A percentile compares a stretch with the other conserved stretches of the same genome.
Conservation (phyloP, 345 rosid genomes). For the Aethionema arabicum region DNA sequence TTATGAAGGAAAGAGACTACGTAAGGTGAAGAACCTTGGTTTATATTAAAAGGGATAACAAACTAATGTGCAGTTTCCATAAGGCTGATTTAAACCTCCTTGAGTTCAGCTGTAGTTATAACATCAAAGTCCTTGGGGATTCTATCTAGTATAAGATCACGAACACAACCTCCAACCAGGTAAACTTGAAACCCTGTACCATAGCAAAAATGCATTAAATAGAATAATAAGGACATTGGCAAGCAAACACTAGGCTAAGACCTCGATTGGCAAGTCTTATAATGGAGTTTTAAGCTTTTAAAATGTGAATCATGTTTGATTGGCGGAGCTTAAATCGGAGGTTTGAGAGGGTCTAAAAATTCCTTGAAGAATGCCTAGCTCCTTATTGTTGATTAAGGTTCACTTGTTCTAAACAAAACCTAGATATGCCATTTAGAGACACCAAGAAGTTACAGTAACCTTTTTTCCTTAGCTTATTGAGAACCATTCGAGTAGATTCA, state of each 20-base stretch:
- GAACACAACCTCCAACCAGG: slow-evolving; percentile 74
- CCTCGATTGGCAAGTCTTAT: no score
- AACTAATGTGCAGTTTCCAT: slow-evolving; percentile 10
- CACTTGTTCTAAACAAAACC: neutral
- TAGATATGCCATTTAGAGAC: slow-evolving; percentile 1
- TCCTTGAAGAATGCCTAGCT: neutral
- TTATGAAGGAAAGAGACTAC: neutral
- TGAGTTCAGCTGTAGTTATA: slow-evolving; percentile 63
- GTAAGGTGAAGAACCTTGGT: neutral
- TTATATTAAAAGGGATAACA: neutral
- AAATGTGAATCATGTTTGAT: no score
- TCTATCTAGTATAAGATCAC: slow-evolving; percentile 68
- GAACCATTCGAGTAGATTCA: slow-evolving; percentile 55
- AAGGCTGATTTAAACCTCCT: slow-evolving; percentile 42
- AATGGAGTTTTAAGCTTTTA: no score
- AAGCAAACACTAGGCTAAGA: no score
- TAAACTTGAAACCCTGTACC: slow-evolving; percentile 62
- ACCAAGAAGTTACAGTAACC: slow-evolving; percentile 28
- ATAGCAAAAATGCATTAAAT: neutral
- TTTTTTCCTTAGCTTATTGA: slow-evolving; percentile 50
- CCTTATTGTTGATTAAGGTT: neutral
- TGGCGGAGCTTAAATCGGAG: no score
- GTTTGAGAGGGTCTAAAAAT: no score
- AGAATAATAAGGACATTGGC: neutral
- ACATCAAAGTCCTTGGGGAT: slow-evolving; percentile 72